These are phyloP conservation scores for Pulveroboletus sp. DNA, from an alignment of 768 basidiomycete genomes.

Conservation along the genomic window DNA sequence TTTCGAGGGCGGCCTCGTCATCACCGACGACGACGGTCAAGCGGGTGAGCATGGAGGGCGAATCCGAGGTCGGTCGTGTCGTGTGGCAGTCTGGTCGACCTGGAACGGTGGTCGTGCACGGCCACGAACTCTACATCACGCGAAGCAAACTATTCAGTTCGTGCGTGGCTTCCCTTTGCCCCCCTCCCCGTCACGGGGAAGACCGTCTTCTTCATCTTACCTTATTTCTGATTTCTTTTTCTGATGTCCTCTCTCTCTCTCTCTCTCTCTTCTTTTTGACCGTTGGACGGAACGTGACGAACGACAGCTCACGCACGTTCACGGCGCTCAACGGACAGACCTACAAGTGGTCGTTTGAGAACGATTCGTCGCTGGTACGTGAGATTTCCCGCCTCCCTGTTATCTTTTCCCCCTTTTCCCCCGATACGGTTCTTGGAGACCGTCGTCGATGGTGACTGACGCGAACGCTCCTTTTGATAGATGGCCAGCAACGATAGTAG, in stretches of 20 bases:
- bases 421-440: not conserved
- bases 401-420: not conserved
- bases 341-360: slow-evolving; percentile 33
- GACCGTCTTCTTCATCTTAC: not conserved
- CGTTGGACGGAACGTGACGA: not conserved
- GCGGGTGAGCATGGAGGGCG: slow-evolving; percentile 21
- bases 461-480: slow-evolving; percentile 6
- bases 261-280: not conserved
- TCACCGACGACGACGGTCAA: slow-evolving; percentile 22
- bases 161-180: slow-evolving; percentile 16
- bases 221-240: not conserved
- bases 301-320: slow-evolving; percentile 28
- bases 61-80: slow-evolving; percentile 26
- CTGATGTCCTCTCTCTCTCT: not conserved
- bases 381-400: not conserved
- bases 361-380: slow-evolving; percentile 29
- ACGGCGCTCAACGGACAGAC: slow-evolving; percentile 32
- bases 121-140: slow-evolving; percentile 23
- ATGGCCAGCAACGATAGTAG: slow-evolving; percentile 32
- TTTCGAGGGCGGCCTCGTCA: slow-evolving; percentile 3
- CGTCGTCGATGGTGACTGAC: no score
- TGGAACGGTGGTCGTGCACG: slow-evolving; percentile 24
- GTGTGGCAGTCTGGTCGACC: slow-evolving; percentile 30
- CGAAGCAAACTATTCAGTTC: slow-evolving; percentile 29
- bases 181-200: not conserved